These are phyloP conservation scores for Candolleomyces eurysporus DNA, from an alignment of 768 basidiomycete genomes.

Conservation along the genomic window DNA sequence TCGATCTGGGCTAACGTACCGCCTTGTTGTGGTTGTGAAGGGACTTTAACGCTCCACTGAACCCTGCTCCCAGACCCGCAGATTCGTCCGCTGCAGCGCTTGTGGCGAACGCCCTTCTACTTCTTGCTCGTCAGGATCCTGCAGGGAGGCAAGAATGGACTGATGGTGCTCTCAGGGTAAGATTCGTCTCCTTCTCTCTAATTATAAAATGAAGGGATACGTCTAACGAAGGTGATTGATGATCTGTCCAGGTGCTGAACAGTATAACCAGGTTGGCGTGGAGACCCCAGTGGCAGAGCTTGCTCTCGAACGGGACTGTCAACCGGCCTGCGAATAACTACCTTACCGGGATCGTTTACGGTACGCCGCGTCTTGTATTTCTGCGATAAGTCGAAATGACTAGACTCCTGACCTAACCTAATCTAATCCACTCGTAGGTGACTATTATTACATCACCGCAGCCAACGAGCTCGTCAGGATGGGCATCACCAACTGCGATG, in stretches of 20 bases:
- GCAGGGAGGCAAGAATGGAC: slow-evolving; percentile 39
- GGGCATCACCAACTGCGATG: slow-evolving; percentile 39
- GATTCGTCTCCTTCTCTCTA: slow-evolving; percentile 9
- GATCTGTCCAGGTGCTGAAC: slow-evolving; percentile 37
- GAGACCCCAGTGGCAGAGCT: slow-evolving; percentile 59
- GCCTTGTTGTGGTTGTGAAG: slow-evolving; percentile 28
- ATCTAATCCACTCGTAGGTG: slow-evolving; percentile 37
- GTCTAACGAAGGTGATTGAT: not conserved
- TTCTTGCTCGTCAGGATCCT: slow-evolving; percentile 47
- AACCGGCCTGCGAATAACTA: slow-evolving; percentile 55
- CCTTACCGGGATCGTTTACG: slow-evolving; percentile 57
- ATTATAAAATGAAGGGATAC: not conserved
- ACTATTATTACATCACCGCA: slow-evolving; percentile 60
- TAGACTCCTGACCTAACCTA: not conserved
- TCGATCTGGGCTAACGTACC: not conserved
- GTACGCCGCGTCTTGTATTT: slow-evolving; percentile 20
- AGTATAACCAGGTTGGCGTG: slow-evolving; percentile 53
- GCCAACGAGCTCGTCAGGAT: slow-evolving; percentile 51
- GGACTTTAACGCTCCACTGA: slow-evolving; percentile 71
- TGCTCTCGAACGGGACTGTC: slow-evolving; percentile 66
- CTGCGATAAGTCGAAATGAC: not conserved
- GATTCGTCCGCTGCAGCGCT: slow-evolving; percentile 73
- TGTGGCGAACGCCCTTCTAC: slow-evolving; percentile 55
- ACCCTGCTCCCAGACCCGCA: slow-evolving; percentile 52
- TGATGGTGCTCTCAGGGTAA: slow-evolving; percentile 48